These are phyloP conservation scores for Glycyrrhiza uralensis DNA, from an alignment of 306 rosid genomes.

Conservation along the genomic window DNA sequence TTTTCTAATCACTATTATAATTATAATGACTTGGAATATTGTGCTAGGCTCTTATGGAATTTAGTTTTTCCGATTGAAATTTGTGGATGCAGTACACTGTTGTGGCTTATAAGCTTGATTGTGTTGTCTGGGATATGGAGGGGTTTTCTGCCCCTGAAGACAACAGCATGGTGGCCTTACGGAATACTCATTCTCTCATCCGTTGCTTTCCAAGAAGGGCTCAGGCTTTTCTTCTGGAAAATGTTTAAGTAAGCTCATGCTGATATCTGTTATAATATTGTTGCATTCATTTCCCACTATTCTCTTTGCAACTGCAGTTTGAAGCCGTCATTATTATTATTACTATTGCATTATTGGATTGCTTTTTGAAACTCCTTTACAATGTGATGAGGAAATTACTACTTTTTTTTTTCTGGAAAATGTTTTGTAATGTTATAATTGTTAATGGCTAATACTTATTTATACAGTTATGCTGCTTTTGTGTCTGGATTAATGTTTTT, in stretches of 20 bases:
- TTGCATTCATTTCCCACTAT: not conserved
- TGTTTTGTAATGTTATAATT: not conserved
- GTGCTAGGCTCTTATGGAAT: not conserved
- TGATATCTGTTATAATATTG: not conserved
- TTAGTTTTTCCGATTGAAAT: not conserved
- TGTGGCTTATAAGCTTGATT: conserved; percentile 90
- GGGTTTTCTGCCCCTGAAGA: conserved; percentile 65
- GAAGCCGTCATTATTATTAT: not conserved
- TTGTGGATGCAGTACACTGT: conserved; percentile 52
- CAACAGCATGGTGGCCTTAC: conserved; percentile 71
- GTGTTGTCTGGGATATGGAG: conserved; percentile 85
- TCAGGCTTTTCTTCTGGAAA: conserved; percentile 79
- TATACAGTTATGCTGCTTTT: not conserved
- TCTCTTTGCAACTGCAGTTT: not conserved
- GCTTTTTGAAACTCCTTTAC: not conserved
- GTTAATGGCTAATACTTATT: not conserved
- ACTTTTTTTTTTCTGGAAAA: not conserved
- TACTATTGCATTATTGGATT: not conserved
- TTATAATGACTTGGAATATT: not conserved
- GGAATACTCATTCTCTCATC: conserved; percentile 64
- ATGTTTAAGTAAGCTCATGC: conserved; percentile 54
- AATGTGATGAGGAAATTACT: not conserved
- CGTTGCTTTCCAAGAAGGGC: conserved; percentile 84
- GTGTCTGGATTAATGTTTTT: not conserved
- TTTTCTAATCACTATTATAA: not conserved